phyloP scores from a whole-genome alignment of 2,329 filamentous ascomycete genomes.

The Epichloe aotearoae region DNA sequence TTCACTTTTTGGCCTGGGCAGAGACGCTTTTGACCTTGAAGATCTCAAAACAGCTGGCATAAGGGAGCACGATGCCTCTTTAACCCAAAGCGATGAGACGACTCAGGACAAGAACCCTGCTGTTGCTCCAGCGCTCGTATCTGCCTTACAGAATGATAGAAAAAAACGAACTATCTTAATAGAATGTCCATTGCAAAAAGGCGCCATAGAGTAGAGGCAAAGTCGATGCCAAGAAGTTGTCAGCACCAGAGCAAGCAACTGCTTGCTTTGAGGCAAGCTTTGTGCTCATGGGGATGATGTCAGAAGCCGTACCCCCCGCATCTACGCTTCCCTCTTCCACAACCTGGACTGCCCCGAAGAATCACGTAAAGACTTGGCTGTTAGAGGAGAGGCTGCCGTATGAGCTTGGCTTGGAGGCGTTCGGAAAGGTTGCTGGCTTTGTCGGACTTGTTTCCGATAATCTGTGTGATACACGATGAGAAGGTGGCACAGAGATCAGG shows the following conservation, averaged over 20 bases:
- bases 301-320: not conserved
- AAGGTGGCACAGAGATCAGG: no score
- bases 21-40: no score
- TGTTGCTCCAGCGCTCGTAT: not conserved
- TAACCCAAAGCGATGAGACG: not conserved
- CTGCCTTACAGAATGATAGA: not conserved
- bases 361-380: not conserved
- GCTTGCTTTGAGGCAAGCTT: not conserved
- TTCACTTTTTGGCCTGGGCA: no score
- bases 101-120: not conserved
- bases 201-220: not conserved
- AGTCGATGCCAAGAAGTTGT: not conserved
- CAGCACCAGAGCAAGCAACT: not conserved
- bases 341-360: not conserved
- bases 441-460: no score
- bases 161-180: not conserved
- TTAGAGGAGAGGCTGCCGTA: not conserved
- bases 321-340: not conserved
- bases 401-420: not conserved
- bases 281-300: not conserved
- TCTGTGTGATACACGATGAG: no score
- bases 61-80: not conserved
- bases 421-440: not conserved
- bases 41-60: not conserved
- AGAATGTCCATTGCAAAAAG: not conserved